Evolutionary conservation across 1,139 yeast species (phyloP).

Genomic region (Ogataea hybrid): DNA sequence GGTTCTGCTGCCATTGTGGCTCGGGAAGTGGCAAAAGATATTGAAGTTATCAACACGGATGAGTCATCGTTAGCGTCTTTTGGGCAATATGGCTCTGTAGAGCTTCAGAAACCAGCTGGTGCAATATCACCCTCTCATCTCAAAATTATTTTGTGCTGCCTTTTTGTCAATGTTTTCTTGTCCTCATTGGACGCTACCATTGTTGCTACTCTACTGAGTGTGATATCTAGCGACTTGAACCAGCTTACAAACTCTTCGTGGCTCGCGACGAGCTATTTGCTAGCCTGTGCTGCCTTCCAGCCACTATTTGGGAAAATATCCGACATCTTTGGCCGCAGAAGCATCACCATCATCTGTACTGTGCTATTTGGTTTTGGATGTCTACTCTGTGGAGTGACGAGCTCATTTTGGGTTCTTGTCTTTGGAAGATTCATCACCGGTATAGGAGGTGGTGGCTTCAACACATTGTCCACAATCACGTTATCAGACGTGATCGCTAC

Average conservation of each 20-base stretch:
- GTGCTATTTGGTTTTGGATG: conserved; percentile 49
- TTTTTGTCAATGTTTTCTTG: conserved; percentile 35
- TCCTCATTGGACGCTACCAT: conserved; percentile 61
- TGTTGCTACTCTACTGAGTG: conserved; percentile 56
- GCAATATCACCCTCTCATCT: conserved; percentile 1
- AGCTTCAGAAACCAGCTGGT: neutral
- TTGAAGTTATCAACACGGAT: neutral
- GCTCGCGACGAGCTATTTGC: conserved; percentile 54
- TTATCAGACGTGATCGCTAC: conserved; percentile 52
- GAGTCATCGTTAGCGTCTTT: neutral
- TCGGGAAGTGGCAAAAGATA: conserved; percentile 3
- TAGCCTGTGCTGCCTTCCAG: conserved; percentile 58
- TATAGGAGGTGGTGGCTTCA: conserved; percentile 60
- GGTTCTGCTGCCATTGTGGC: conserved; percentile 7
- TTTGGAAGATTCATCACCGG: conserved; percentile 57
- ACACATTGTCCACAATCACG: conserved; percentile 46
- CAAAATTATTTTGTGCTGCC: conserved; percentile 7
- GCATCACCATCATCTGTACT: conserved; percentile 43
- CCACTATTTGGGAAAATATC: conserved; percentile 81
- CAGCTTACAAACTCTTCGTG: conserved; percentile 47
- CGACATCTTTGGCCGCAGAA: conserved; percentile 75
- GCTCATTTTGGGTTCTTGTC: conserved; percentile 41
- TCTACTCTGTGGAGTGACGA: conserved; percentile 44
- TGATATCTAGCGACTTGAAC: conserved; percentile 55
- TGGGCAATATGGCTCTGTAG: conserved; percentile 3